Evolutionary conservation across 1,284 basidiomycete genomes (phyloP).

Genomic region (Apiotrichum sp.): DNA sequence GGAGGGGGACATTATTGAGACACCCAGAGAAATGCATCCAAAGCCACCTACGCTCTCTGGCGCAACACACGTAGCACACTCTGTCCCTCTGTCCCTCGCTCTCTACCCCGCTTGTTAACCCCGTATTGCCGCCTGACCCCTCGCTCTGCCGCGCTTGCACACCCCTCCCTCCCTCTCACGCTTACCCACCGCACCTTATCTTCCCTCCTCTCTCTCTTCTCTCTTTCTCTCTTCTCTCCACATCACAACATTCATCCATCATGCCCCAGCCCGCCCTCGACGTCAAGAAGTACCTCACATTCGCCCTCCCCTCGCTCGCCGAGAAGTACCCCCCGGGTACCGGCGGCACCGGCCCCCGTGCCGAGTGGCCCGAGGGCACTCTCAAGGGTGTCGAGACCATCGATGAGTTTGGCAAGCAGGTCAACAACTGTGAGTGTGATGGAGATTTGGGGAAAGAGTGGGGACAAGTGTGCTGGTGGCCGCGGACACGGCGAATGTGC

Average conservation of each 20-base stretch:
- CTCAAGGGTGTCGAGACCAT: constrained; percentile 42
- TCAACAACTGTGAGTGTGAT: constrained; percentile 38
- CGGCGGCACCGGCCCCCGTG: constrained; percentile 43
- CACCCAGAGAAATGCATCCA: no score
- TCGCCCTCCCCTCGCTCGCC: constrained; percentile 31
- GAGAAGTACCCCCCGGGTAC: constrained; percentile 46
- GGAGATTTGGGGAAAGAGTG: no score
- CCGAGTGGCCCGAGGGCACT: constrained; percentile 35
- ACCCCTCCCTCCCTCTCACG: not conserved
- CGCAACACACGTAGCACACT: no score
- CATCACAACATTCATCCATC: constrained; percentile 3
- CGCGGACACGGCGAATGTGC: no score
- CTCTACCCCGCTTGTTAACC: no score
- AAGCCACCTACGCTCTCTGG: no score
- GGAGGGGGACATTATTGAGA: no score
- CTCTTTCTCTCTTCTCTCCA: not conserved
- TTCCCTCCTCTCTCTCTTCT: not conserved
- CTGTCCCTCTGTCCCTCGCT: no score
- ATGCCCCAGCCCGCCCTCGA: constrained; percentile 48
- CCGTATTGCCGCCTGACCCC: no score
- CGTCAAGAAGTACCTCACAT: constrained; percentile 41
- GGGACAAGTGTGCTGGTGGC: not conserved
- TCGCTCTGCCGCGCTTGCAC: not conserved
- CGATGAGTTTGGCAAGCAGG: constrained; percentile 34
- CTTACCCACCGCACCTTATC: not conserved